Evolutionary conservation across 2,329 filamentous ascomycete species (phyloP), one percentile per base, ranked within the genome.

Genomic region (Stylonectria norvegica): DNA sequence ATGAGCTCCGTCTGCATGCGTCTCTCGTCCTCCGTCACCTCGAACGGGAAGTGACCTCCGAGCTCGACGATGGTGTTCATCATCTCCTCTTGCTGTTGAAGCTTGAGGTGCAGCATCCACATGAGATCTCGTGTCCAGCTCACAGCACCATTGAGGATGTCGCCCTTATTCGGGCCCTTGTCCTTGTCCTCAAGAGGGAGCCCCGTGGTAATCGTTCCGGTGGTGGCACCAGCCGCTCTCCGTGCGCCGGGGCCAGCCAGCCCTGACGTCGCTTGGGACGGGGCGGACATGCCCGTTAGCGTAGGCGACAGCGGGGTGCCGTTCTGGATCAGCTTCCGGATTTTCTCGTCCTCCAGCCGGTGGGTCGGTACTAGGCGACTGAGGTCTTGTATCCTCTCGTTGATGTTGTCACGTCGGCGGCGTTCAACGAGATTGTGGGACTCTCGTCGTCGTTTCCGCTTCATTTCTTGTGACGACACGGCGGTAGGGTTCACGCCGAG

Each of bases 341-440:
- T 86, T 69, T 95, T 96, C 67, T 98, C 93, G 60, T 97, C 93
- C 58, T 98, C 93, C 3, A 98, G 75, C 45, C 93, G 83, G 65
- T 98, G 93, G 45, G 84, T 77, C 17, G 93, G 93, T 2, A 98
- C 91, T 14, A 98, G 78, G 56, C 89, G 88, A 59, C 91, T 95
- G 6, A 98, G 77, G 60, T 98, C 93, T 59, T 97, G 91, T 48
- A 98, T 98, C 30, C 93, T 83, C 67, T 98, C 93, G 55, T 98
- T 98, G 73, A 98, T 98, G 62, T 97, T 97, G 69, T 97, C 93
- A 47, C 93, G 82, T 47, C 93, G 85, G 36, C 93, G 84, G 41
- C 93, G 88, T 70, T 98, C 93, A 9, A 98, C 93, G 27, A 95
- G 75, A 61, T 98, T 97, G 70, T 98, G 93, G 1, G 91, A 97